Percentiles rank a stretch among this genome's conserved stretches.
phyloP scores from a whole-genome alignment of 805 yeast genomes.

The Yarrowia porcina region DNA sequence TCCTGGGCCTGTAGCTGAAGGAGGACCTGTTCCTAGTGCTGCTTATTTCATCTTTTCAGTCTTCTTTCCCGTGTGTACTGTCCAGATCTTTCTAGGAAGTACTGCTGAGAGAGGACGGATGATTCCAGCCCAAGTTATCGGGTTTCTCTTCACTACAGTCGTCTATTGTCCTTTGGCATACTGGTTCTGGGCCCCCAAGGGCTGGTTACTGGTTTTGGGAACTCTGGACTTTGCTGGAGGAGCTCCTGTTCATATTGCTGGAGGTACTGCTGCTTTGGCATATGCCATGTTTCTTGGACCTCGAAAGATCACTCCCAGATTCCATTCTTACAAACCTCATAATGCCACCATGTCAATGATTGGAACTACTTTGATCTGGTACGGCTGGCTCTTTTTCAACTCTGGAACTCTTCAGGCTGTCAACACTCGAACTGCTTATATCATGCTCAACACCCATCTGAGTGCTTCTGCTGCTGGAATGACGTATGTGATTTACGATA shows the following conservation, averaged over 20 bases:
- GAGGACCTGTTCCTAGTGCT: slow-evolving; percentile 1
- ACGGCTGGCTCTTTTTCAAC: slow-evolving; percentile 77
- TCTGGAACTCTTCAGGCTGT: slow-evolving; percentile 61
- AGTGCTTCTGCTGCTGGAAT: slow-evolving; percentile 50
- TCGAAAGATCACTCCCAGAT: slow-evolving; percentile 44
- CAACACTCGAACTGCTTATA: slow-evolving; percentile 32
- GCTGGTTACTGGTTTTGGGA: slow-evolving; percentile 62
- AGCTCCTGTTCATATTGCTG: slow-evolving; percentile 69
- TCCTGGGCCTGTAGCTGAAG: neutral
- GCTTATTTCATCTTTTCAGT: slow-evolving; percentile 3
- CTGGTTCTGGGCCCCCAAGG: slow-evolving; percentile 71
- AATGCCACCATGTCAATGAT: slow-evolving; percentile 62
- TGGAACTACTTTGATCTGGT: slow-evolving; percentile 68
- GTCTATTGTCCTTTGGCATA: slow-evolving; percentile 71
- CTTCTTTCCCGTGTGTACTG: slow-evolving; percentile 8
- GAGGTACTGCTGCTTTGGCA: slow-evolving; percentile 68
- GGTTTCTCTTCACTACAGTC: slow-evolving; percentile 64
- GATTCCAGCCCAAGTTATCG: slow-evolving; percentile 65
- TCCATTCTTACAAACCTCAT: slow-evolving; percentile 61
- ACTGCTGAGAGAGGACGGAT: slow-evolving; percentile 64
- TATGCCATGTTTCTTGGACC: slow-evolving; percentile 65
- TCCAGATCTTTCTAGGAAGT: slow-evolving; percentile 9
- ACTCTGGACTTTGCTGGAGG: slow-evolving; percentile 74
- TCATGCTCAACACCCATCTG: slow-evolving; percentile 49
- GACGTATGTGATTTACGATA: slow-evolving; percentile 46